Conservation (phyloP, 2,329 filamentous ascomycete genomes). For the Elsinoe arachidis region DNA sequence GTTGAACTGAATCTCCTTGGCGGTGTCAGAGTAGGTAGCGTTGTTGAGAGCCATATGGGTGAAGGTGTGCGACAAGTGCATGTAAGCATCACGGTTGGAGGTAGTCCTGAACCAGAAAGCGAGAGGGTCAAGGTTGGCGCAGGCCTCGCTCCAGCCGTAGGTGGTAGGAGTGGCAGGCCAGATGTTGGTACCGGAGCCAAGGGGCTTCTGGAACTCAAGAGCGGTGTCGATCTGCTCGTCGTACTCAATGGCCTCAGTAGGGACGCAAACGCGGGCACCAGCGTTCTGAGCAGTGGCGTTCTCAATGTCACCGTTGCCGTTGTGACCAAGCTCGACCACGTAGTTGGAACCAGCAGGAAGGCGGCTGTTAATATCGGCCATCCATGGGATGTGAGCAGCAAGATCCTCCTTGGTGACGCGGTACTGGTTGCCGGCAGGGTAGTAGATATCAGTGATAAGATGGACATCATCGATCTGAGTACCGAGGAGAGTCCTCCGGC, state of each 20-base stretch:
- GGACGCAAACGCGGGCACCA: conserved; percentile 23
- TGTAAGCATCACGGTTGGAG: conserved; percentile 46
- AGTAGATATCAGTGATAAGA: conserved; percentile 37
- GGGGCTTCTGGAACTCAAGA: conserved; percentile 39
- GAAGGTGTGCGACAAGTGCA: conserved; percentile 55
- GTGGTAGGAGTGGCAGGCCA: conserved; percentile 34
- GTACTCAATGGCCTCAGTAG: conserved; percentile 31
- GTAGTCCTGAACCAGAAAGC: conserved; percentile 47
- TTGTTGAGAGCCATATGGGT: conserved; percentile 52
- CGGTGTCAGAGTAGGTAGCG: conserved; percentile 49
- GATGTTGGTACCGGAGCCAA: conserved; percentile 30
- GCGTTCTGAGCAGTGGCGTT: conserved; percentile 22
- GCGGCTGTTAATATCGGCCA: conserved; percentile 35
- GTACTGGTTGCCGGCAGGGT: conserved; percentile 41
- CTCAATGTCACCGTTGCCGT: conserved; percentile 47
- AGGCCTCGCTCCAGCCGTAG: conserved; percentile 44
- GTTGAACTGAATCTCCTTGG: conserved; percentile 53
- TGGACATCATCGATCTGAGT: conserved; percentile 58
- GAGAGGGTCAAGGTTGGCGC: conserved; percentile 43
- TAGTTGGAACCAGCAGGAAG: conserved; percentile 45
- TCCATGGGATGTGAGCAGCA: conserved; percentile 39
- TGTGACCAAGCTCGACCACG: conserved; percentile 48
- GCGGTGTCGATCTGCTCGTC: conserved; percentile 32
- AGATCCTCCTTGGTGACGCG: conserved; percentile 42
- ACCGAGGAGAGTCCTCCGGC: conserved; percentile 46